Conservation (phyloP, 495 filamentous ascomycete species). For the Penicillium canescens region DNA sequence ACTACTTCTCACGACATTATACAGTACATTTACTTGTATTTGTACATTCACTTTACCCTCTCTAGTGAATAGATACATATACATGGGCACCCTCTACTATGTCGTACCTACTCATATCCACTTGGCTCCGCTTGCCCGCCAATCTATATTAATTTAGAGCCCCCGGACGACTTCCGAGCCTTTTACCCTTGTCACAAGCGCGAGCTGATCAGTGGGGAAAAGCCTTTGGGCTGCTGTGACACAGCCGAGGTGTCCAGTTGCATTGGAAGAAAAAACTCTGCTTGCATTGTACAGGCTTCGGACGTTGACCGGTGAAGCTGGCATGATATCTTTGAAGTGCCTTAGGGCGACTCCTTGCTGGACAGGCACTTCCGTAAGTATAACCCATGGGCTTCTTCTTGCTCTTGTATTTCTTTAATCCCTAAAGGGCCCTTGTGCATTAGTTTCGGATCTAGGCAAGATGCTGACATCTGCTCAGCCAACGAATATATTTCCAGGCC, state of each 20-base stretch:
- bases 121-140: constrained; percentile 18
- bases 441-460: neutral
- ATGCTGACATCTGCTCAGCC: constrained; percentile 28
- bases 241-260: constrained; percentile 12
- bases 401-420: neutral
- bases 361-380: constrained; percentile 20
- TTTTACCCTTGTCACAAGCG: neutral
- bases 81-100: no score
- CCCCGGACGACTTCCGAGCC: constrained; percentile 24
- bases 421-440: neutral
- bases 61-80: no score
- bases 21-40: no score
- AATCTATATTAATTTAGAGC: neutral
- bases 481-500: constrained; percentile 6
- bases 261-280: constrained; percentile 11
- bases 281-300: constrained; percentile 6
- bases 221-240: neutral
- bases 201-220: constrained; percentile 3
- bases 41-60: no score
- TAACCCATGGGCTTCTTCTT: constrained; percentile 1
- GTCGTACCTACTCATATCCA: constrained; percentile 7
- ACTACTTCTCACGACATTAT: no score
- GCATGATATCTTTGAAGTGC: constrained; percentile 19
- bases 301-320: constrained; percentile 20
- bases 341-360: constrained; percentile 13